Percentiles rank a stretch among this genome's conserved stretches.
Evolutionary conservation across 495 filamentous ascomycete genomes (phyloP).

Genomic region (Hypoxylon fragiforme): DNA sequence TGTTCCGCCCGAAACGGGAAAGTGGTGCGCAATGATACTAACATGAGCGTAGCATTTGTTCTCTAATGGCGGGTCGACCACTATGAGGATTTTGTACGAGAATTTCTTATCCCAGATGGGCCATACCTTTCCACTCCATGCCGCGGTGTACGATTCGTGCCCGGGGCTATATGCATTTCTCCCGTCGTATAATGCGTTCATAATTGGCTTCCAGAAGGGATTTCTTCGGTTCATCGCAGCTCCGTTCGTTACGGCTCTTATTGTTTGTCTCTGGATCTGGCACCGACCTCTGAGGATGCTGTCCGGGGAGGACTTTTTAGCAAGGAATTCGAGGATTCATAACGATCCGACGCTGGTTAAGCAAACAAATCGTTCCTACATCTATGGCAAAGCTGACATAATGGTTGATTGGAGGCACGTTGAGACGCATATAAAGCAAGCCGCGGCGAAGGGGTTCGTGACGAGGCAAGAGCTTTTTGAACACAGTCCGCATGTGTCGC

Average conservation of each 20-base stretch:
- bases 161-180: conserved; percentile 42
- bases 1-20: neutral
- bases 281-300: conserved; percentile 28
- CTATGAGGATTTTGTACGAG: conserved; percentile 32
- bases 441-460: conserved; percentile 34
- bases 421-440: conserved; percentile 44
- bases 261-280: conserved; percentile 37
- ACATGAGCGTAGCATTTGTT: conserved; percentile 38
- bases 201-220: conserved; percentile 24
- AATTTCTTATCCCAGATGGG: conserved; percentile 23
- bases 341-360: conserved; percentile 36
- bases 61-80: conserved; percentile 49
- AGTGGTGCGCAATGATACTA: neutral
- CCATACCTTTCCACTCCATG: conserved; percentile 37
- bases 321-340: conserved; percentile 27
- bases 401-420: conserved; percentile 48
- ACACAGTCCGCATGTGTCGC: conserved; percentile 47
- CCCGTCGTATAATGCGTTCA: conserved; percentile 32
- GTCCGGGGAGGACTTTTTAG: conserved; percentile 36
- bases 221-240: conserved; percentile 20
- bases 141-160: conserved; percentile 45
- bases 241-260: conserved; percentile 37
- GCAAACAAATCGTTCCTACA: conserved; percentile 46
- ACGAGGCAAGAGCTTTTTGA: conserved; percentile 44
- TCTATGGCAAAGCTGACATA: conserved; percentile 45